A percentile compares a stretch with the other conserved stretches of the same genome.
Conservation (phyloP, 2,329 filamentous ascomycete genomes). For the Talaromyces sp. region DNA sequence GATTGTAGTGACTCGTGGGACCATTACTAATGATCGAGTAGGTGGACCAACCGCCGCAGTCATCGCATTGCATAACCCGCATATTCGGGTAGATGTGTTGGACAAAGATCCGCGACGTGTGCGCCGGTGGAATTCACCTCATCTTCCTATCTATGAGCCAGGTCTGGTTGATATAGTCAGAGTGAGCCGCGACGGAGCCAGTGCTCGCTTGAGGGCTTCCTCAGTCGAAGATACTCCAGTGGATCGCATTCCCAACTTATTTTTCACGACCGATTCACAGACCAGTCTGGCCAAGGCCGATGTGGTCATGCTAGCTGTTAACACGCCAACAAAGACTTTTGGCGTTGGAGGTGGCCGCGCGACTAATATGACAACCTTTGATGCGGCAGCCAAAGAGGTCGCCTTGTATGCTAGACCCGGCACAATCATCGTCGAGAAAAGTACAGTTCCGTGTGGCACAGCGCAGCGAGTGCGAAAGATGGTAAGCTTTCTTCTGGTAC, state of each 20-base stretch:
- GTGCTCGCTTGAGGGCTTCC: slow-evolving; percentile 13
- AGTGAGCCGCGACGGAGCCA: slow-evolving; percentile 38
- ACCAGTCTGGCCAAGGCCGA: slow-evolving; percentile 64
- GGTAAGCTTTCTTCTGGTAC: slow-evolving; percentile 43
- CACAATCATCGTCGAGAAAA: slow-evolving; percentile 77
- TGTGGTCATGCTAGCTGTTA: slow-evolving; percentile 71
- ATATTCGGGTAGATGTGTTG: slow-evolving; percentile 70
- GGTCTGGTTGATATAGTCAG: slow-evolving; percentile 66
- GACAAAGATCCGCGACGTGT: slow-evolving; percentile 66
- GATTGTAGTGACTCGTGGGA: neutral
- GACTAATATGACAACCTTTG: slow-evolving; percentile 69
- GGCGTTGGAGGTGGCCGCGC: slow-evolving; percentile 68
- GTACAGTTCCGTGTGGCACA: slow-evolving; percentile 73
- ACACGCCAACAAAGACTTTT: slow-evolving; percentile 72
- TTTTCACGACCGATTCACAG: slow-evolving; percentile 68
- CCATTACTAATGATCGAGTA: slow-evolving; percentile 27
- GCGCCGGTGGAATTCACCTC: slow-evolving; percentile 67
- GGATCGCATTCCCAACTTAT: slow-evolving; percentile 61
- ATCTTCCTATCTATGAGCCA: slow-evolving; percentile 74
- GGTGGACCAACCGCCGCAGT: slow-evolving; percentile 74
- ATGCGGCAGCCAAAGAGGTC: slow-evolving; percentile 65
- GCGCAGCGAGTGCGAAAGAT: slow-evolving; percentile 67
- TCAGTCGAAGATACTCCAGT: slow-evolving; percentile 34
- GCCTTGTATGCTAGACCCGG: slow-evolving; percentile 63
- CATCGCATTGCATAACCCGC: slow-evolving; percentile 69